Conservation (phyloP, 805 yeast species). For the Wickerhamiella brachini region DNA sequence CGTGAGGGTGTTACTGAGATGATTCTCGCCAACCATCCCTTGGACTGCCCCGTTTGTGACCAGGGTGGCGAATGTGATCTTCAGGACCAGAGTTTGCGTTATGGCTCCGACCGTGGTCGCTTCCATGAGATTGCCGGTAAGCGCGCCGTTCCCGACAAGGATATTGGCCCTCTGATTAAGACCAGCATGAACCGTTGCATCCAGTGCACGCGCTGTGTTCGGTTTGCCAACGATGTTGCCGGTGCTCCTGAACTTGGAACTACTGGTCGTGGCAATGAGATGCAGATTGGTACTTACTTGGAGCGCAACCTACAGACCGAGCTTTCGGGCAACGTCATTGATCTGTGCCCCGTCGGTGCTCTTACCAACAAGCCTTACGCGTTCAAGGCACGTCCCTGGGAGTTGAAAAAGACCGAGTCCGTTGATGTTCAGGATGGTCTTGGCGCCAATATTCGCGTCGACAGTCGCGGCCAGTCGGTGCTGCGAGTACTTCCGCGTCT, state of each 20-base stretch:
- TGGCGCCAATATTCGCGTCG: constrained; percentile 74
- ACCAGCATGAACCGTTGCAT: constrained; percentile 88
- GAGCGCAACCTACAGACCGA: constrained; percentile 76
- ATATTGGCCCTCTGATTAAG: constrained; percentile 77
- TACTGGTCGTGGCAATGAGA: constrained; percentile 80
- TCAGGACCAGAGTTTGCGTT: constrained; percentile 74
- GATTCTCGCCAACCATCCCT: constrained; percentile 76
- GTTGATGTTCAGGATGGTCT: constrained; percentile 73
- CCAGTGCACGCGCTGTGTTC: constrained; percentile 83
- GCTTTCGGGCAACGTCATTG: constrained; percentile 75
- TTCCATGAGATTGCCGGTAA: constrained; percentile 70
- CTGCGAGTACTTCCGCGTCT: constrained; percentile 77
- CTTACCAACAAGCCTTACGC: constrained; percentile 82
- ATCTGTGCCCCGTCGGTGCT: constrained; percentile 86
- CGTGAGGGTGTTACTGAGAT: constrained; percentile 87
- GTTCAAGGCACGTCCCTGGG: constrained; percentile 91
- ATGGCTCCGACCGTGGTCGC: constrained; percentile 79
- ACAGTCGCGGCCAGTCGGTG: constrained; percentile 75
- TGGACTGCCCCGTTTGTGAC: constrained; percentile 87
- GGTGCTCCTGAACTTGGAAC: constrained; percentile 89
- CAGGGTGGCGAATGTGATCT: constrained; percentile 92
- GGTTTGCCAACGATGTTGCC: constrained; percentile 81
- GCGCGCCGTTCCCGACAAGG: constrained; percentile 83
- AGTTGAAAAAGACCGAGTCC: constrained; percentile 75
- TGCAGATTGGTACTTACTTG: constrained; percentile 83